phyloP scores from a whole-genome alignment of 2,329 filamentous ascomycete species.

The Scedosporium apiospermum region DNA sequence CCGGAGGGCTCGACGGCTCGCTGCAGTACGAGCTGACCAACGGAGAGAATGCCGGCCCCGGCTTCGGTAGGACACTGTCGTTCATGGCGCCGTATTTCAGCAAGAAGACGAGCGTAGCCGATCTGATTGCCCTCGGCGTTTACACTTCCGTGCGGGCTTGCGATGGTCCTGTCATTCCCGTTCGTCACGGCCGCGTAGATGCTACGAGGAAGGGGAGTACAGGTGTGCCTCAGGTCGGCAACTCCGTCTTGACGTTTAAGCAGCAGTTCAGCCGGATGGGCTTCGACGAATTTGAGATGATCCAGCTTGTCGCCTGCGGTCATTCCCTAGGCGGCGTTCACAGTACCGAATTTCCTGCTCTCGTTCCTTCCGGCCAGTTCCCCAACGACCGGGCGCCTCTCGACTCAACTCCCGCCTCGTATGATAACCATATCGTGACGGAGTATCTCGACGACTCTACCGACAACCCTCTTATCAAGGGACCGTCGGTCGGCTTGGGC shows the following conservation, averaged over 20 bases:
- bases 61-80: conserved; percentile 41
- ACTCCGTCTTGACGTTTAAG: conserved; percentile 38
- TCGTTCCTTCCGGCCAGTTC: conserved; percentile 34
- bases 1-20: conserved; percentile 49
- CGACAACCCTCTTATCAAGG: conserved; percentile 44
- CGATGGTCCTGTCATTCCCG: conserved; percentile 44
- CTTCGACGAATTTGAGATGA: conserved; percentile 47
- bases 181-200: conserved; percentile 45
- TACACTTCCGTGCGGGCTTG: conserved; percentile 50
- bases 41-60: conserved; percentile 47
- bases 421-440: conserved; percentile 47
- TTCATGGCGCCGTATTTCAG: conserved; percentile 46
- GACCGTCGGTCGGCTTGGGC: conserved; percentile 31
- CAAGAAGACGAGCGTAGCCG: conserved; percentile 40
- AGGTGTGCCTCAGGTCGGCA: conserved; percentile 34
- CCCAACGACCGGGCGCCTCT: conserved; percentile 34
- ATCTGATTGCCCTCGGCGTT: conserved; percentile 48
- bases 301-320: conserved; percentile 50
- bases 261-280: conserved; percentile 50
- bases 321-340: conserved; percentile 54
- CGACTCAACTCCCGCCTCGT: conserved; percentile 36
- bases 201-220: conserved; percentile 34
- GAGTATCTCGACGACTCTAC: conserved; percentile 47
- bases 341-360: conserved; percentile 38
- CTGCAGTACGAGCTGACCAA: conserved; percentile 48